Conservation (phyloP, 352 stramenopile genomes). For the Blastocystis sp. region DNA sequence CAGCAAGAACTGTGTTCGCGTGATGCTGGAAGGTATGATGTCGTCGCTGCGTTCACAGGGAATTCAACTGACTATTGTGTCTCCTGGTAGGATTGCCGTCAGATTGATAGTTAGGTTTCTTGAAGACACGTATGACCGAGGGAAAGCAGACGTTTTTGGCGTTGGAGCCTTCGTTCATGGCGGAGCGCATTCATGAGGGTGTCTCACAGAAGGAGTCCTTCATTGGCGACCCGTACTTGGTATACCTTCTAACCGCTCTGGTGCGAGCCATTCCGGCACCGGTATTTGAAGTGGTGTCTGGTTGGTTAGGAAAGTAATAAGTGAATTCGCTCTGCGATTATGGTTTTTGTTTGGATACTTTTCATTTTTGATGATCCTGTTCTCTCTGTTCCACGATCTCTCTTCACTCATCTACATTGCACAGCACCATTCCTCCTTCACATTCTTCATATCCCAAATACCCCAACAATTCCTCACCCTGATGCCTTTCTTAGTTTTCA, state of each 20-base stretch:
- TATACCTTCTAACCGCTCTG: not conserved
- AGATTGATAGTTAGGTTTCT: not conserved
- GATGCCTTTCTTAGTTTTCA: not conserved
- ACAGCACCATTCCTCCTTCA: too few relatives aligned
- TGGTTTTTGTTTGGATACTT: too few relatives aligned
- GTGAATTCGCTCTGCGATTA: too few relatives aligned
- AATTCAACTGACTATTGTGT: not conserved
- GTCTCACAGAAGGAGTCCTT: not conserved
- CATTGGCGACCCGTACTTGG: not conserved
- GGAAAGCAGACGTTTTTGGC: constrained; percentile 10
- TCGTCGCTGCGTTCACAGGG: not conserved
- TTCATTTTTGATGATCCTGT: too few relatives aligned
- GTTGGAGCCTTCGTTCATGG: not conserved
- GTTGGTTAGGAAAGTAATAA: not conserved
- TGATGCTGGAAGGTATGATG: not conserved
- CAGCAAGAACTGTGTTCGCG: constrained; percentile 8
- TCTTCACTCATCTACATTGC: too few relatives aligned
- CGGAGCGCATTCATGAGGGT: not conserved
- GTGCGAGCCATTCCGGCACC: not conserved
- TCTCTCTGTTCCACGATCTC: too few relatives aligned
- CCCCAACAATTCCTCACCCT: not conserved
- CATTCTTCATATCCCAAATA: not conserved
- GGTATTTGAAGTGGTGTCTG: not conserved
- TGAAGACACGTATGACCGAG: not conserved
- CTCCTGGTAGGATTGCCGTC: not conserved